phyloP scores from a whole-genome alignment of 2,329 filamentous ascomycete species.

The Trichophyton simii region DNA sequence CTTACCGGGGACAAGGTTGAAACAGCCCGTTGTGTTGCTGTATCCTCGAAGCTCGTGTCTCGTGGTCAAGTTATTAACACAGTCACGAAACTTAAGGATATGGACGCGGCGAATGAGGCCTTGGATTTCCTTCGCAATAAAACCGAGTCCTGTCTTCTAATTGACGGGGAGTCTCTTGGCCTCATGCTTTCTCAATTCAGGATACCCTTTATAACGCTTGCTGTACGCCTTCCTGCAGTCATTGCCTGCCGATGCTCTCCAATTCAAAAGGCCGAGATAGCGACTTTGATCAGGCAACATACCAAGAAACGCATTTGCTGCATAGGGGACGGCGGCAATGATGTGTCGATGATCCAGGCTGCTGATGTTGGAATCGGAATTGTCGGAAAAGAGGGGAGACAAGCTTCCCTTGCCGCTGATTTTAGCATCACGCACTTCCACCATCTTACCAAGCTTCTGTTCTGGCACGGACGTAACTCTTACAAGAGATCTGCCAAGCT shows the following conservation, averaged over 20 bases:
- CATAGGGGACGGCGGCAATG: conserved; percentile 95
- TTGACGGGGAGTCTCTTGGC: conserved; percentile 82
- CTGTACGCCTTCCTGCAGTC: conserved; percentile 78
- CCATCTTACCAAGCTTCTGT: conserved; percentile 89
- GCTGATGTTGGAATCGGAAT: conserved; percentile 97
- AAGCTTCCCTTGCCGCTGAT: conserved; percentile 88
- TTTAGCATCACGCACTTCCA: conserved; percentile 94
- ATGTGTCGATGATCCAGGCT: conserved; percentile 98
- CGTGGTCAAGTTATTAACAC: conserved; percentile 94
- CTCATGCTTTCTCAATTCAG: conserved; percentile 74
- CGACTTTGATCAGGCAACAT: conserved; percentile 74
- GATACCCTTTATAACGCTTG: conserved; percentile 72
- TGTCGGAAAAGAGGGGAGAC: conserved; percentile 91
- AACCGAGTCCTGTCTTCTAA: conserved; percentile 73
- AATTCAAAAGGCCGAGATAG: conserved; percentile 91
- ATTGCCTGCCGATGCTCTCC: conserved; percentile 95
- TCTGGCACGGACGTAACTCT: conserved; percentile 95
- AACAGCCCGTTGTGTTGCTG: conserved; percentile 88
- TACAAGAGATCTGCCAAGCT: conserved; percentile 95
- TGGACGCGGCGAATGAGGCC: conserved; percentile 74
- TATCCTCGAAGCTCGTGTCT: conserved; percentile 86
- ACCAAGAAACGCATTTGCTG: conserved; percentile 95
- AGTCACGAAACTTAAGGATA: conserved; percentile 69
- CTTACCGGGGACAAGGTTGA: conserved; percentile 97
- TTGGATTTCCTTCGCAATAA: conserved; percentile 82